Conservation (phyloP, 2,329 filamentous ascomycete species). For the Arthrobotrys pseudoclavata region DNA sequence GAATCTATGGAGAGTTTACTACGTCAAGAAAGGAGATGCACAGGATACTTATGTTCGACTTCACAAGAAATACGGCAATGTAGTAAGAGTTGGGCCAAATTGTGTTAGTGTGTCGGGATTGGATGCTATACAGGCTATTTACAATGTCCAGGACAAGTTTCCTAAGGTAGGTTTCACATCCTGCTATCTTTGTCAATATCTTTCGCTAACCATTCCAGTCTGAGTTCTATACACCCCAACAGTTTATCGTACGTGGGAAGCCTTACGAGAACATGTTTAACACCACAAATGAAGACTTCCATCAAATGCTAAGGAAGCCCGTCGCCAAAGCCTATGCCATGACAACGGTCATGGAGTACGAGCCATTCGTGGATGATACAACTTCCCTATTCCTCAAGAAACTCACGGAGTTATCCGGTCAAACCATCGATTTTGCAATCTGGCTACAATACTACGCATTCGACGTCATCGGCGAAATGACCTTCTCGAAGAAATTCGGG, state of each 20-base stretch:
- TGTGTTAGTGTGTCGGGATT: slow-evolving; percentile 80
- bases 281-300: slow-evolving; percentile 80
- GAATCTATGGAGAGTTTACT: slow-evolving; percentile 81
- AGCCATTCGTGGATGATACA: slow-evolving; percentile 83
- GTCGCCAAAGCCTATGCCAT: slow-evolving; percentile 84
- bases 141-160: slow-evolving; percentile 85
- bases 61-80: slow-evolving; percentile 78
- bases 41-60: slow-evolving; percentile 78
- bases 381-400: slow-evolving; percentile 66
- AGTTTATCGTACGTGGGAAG: slow-evolving; percentile 77
- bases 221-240: slow-evolving; percentile 84
- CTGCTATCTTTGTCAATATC: not conserved
- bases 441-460: slow-evolving; percentile 64
- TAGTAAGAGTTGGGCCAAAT: slow-evolving; percentile 82
- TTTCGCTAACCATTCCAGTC: slow-evolving; percentile 69
- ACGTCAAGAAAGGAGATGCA: slow-evolving; percentile 75
- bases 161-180: slow-evolving; percentile 73
- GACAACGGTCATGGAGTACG: slow-evolving; percentile 81
- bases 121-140: slow-evolving; percentile 80
- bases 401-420: slow-evolving; percentile 63
- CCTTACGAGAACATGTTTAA: slow-evolving; percentile 81
- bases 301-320: slow-evolving; percentile 79
- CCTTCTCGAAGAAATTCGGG: slow-evolving; percentile 65
- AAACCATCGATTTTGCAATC: slow-evolving; percentile 63
- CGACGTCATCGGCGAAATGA: slow-evolving; percentile 65